Percentiles rank a stretch among this genome's conserved stretches.
These are phyloP conservation scores for Glonium stellatum DNA, from an alignment of 495 filamentous ascomycete species.

Conservation along the genomic window DNA sequence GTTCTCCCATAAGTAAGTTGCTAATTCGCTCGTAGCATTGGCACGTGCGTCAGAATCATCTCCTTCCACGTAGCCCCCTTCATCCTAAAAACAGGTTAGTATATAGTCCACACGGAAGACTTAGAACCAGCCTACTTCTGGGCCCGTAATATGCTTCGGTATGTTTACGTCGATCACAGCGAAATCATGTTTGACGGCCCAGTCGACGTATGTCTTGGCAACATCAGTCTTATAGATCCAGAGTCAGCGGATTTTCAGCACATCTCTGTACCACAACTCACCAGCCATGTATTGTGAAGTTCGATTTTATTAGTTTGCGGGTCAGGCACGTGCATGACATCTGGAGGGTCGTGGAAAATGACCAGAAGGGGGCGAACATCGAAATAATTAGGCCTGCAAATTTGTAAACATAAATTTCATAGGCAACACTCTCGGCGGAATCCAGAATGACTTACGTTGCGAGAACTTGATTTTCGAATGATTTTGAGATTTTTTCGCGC, in stretches of 20 bases:
- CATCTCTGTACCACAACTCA: slow-evolving; percentile 45
- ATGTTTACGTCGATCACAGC: slow-evolving; percentile 86
- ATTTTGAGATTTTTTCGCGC: slow-evolving; percentile 59
- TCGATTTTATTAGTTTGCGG: slow-evolving; percentile 62
- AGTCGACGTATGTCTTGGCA: slow-evolving; percentile 69
- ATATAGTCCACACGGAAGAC: slow-evolving; percentile 3
- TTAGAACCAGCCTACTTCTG: slow-evolving; percentile 40
- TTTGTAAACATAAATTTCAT: neutral
- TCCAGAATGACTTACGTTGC: slow-evolving; percentile 54
- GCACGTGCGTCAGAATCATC: slow-evolving; percentile 13
- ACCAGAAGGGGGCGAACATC: slow-evolving; percentile 55
- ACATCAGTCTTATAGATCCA: slow-evolving; percentile 59
- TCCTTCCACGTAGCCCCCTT: slow-evolving; percentile 18
- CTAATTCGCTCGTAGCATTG: slow-evolving; percentile 60
- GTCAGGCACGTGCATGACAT: slow-evolving; percentile 61
- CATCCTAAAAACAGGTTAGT: slow-evolving; percentile 17
- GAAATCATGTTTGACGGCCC: slow-evolving; percentile 66
- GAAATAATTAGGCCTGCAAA: slow-evolving; percentile 48
- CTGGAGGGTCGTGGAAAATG: slow-evolving; percentile 67
- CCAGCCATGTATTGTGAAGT: slow-evolving; percentile 77
- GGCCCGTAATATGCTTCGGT: slow-evolving; percentile 58
- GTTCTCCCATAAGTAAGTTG: slow-evolving; percentile 92
- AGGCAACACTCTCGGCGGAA: slow-evolving; percentile 18
- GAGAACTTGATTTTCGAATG: slow-evolving; percentile 83
- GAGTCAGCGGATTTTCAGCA: slow-evolving; percentile 42